Base-by-base conservation (phyloP, 371 early-diverging fungal species). In the Polyrhizophydium stewartii region DNA sequence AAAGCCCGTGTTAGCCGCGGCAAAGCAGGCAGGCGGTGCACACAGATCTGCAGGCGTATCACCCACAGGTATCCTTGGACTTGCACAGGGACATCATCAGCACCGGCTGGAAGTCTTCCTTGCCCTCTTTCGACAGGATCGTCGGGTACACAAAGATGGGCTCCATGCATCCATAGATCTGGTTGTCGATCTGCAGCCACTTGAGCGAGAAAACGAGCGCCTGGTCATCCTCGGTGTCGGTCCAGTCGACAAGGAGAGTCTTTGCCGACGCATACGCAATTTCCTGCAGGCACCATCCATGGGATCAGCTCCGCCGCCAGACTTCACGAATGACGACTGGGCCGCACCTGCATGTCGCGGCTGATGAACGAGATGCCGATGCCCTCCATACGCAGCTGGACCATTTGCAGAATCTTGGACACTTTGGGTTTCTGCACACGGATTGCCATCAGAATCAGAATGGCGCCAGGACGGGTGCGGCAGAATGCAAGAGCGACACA, bases 181-280 rank as follows among this genome's bases (percentile, higher is more conserved):
- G 96, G 73, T 97, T 97, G 70, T 97, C 97, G 55, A 96, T 84
- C 82, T 90, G 96, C 12, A 97, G 68, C 97, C 96, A 97, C 51
- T 89, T 87, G 30, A 93, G 83, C 33, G 80, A 68, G 74, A 92
- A 82, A 38, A 82, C 84, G 28, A 90, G 58, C 1, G 89, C 87
- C 68, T 89, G 88, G 60, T 87, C 87, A 56, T 86, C 76, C 12
- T 83, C 82, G 0, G 91, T 87, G 58, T 95, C 95, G 0, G 83
- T 85, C 58, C 84, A 85, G 13, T 78, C 82, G 43, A 95, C 68
- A 63, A 83, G 83, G 17, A 96, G 68, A 0, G 90, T 88, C 19
- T 86, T 79, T 46, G 92, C 71, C 1, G 93, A 87, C 0, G 85
- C 73, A 71, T 94, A 96, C 5, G 89, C 73, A n/a, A 96, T 67